Evolutionary conservation across 192 early-diverging fungal genomes (phyloP), one percentile per base, ranked within the genome.

Genomic region (Gaertneriomyces sp.): DNA sequence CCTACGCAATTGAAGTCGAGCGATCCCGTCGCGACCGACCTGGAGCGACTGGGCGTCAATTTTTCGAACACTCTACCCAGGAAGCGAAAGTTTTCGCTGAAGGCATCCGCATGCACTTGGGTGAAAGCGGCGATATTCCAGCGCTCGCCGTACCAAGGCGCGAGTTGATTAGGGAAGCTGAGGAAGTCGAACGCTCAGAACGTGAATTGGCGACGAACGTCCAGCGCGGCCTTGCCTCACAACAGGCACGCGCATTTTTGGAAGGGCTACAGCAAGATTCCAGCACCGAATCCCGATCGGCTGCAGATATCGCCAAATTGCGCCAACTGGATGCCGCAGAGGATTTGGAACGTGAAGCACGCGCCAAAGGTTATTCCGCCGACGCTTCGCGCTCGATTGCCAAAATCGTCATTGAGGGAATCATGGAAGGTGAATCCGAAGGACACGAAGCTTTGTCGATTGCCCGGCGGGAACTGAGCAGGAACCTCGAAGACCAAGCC

Each of bases 41-140:
- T 11, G 63, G 63, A n/a, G 63, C 51, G 11, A 65, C 63, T 40
- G 63, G 38, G 33, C 63, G 63, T 16, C 63, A 65, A 44, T 20
- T 42, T 17, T 56, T 4, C 4, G 53, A 56, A 12, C 63, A 65
- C 42, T 25, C 63, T 3, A 51, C 33, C 17, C 53, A 65, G 42
- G 63, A 65, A 44, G 63, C 63, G 11, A 11, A 5, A 42, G 63
- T 53, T 10, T 65, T 65, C 46, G 33, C 63, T 42, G 53, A 57
- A 33, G 63, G 63, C 52, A 65, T 65, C 17, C 63, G 63, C 20
- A 52, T 4, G 5, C 63, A 65, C 38, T 40, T 65, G 20, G 63
- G 63, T 49, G 63, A 65, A 57, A 10, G 14, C 12, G 53, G 38
- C 10, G 11, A 17, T 11, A 65, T 65, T 16, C 63, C 63, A 14